Evolutionary conservation across 345 rosid species (phyloP).

Genomic region (Camelina neglecta): DNA sequence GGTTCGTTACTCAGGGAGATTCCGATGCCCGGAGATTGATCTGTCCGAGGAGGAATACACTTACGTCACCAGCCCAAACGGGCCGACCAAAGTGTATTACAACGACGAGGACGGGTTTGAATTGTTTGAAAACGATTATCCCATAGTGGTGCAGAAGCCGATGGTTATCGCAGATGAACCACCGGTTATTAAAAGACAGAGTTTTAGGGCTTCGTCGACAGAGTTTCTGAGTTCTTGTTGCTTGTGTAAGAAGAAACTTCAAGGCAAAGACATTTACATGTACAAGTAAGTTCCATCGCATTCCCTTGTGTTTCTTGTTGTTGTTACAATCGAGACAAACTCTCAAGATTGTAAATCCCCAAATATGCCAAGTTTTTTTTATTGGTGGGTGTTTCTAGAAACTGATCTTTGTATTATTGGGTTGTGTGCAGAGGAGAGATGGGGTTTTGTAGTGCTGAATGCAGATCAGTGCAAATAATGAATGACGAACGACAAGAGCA

Average conservation of each 20-base stretch:
- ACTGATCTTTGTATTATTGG: background rate
- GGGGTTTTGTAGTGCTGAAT: slow-evolving; percentile 80
- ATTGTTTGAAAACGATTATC: slow-evolving; percentile 2
- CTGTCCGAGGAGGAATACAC: slow-evolving; percentile 65
- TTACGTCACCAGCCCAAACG: slow-evolving; percentile 58
- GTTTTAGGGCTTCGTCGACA: background rate
- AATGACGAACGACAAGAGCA: slow-evolving; percentile 62
- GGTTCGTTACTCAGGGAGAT: slow-evolving; percentile 45
- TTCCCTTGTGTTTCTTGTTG: background rate
- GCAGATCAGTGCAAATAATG: slow-evolving; percentile 68
- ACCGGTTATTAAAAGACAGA: slow-evolving; percentile 30
- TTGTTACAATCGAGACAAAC: background rate
- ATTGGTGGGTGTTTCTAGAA: background rate
- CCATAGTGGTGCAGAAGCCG: background rate
- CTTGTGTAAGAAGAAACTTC: slow-evolving; percentile 68
- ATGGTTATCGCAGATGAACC: slow-evolving; percentile 34
- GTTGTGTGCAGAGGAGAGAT: slow-evolving; percentile 74
- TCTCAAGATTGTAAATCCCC: slow-evolving; percentile 16
- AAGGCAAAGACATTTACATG: slow-evolving; percentile 81
- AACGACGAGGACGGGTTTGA: slow-evolving; percentile 51
- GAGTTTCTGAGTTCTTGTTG: slow-evolving; percentile 66
- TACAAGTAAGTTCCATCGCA: slow-evolving; percentile 60
- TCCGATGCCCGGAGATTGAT: slow-evolving; percentile 48
- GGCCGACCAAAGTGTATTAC: slow-evolving; percentile 51
- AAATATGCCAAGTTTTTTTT: background rate